phyloP scores from a whole-genome alignment of 805 yeast species.

The Sporopachydermia lactativora region DNA sequence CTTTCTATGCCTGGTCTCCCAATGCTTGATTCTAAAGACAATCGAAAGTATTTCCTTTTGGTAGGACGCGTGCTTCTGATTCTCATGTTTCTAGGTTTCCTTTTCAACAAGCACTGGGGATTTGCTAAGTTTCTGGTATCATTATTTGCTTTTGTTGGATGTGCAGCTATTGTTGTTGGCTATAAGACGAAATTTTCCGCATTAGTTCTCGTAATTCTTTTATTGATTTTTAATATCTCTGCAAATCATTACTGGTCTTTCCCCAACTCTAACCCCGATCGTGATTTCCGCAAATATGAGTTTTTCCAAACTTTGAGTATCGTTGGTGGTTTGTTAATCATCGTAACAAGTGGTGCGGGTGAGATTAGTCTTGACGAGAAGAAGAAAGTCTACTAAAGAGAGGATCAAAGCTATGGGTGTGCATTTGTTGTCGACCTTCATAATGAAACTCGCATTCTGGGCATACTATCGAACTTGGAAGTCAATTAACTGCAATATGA shows the following conservation, averaged over 20 bases:
- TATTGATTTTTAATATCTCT: slow-evolving; percentile 61
- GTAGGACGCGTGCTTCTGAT: slow-evolving; percentile 84
- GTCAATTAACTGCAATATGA: no score
- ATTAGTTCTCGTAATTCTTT: slow-evolving; percentile 43
- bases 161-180: slow-evolving; percentile 76
- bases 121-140: slow-evolving; percentile 48
- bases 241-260: slow-evolving; percentile 85
- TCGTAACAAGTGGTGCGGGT: slow-evolving; percentile 95
- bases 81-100: slow-evolving; percentile 72
- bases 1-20: slow-evolving; percentile 65
- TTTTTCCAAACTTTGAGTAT: slow-evolving; percentile 89
- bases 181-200: slow-evolving; percentile 89
- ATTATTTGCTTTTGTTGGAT: slow-evolving; percentile 52
- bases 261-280: slow-evolving; percentile 52
- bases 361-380: slow-evolving; percentile 87
- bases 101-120: slow-evolving; percentile 64
- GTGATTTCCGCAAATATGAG: slow-evolving; percentile 86
- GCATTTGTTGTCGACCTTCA: no score
- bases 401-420: background rate
- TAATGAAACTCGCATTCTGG: no score
- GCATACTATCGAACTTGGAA: no score
- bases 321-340: slow-evolving; percentile 83
- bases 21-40: slow-evolving; percentile 54
- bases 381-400: slow-evolving; percentile 69
- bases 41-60: slow-evolving; percentile 64